Evolutionary conservation across 164 flowering plant species (phyloP).

Genomic region (Liriodendron chinense): DNA sequence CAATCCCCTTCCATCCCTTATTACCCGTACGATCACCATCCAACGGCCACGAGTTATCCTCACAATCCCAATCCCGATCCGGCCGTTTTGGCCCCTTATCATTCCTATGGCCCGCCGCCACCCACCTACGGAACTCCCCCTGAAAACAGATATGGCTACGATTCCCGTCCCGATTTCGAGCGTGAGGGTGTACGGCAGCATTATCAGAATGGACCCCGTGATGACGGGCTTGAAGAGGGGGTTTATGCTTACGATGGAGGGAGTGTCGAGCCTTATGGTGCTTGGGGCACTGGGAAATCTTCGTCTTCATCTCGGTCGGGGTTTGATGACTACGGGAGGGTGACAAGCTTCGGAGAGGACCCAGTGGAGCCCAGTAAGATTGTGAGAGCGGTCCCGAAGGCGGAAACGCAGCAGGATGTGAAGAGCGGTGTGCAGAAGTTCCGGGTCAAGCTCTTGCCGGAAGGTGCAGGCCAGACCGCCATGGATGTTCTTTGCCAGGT

Average conservation of each 20-base stretch:
- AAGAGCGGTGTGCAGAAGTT: slow-evolving; percentile 88
- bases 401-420: slow-evolving; percentile 66
- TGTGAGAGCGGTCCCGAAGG: slow-evolving; percentile 85
- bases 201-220: slow-evolving; percentile 21
- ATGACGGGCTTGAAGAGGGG: slow-evolving; percentile 47
- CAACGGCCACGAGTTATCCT: slow-evolving; percentile 30
- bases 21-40: slow-evolving; percentile 41
- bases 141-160: slow-evolving; percentile 36
- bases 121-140: slow-evolving; percentile 39
- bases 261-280: slow-evolving; percentile 80
- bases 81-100: background rate
- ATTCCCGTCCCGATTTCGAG: slow-evolving; percentile 7
- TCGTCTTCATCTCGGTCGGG: slow-evolving; percentile 38
- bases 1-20: slow-evolving; percentile 2
- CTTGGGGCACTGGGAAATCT: slow-evolving; percentile 62
- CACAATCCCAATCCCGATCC: slow-evolving; percentile 5
- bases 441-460: slow-evolving; percentile 85
- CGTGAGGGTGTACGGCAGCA: slow-evolving; percentile 33
- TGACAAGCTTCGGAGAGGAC: slow-evolving; percentile 25
- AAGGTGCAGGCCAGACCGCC: slow-evolving; percentile 68
- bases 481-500: slow-evolving; percentile 99
- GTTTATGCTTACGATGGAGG: slow-evolving; percentile 74
- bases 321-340: slow-evolving; percentile 94
- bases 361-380: slow-evolving; percentile 23
- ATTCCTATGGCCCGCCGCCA: slow-evolving; percentile 9